These are phyloP conservation scores for Conoideocrella luteorostrata DNA, from an alignment of 2,329 filamentous ascomycete genomes.

Conservation along the genomic window DNA sequence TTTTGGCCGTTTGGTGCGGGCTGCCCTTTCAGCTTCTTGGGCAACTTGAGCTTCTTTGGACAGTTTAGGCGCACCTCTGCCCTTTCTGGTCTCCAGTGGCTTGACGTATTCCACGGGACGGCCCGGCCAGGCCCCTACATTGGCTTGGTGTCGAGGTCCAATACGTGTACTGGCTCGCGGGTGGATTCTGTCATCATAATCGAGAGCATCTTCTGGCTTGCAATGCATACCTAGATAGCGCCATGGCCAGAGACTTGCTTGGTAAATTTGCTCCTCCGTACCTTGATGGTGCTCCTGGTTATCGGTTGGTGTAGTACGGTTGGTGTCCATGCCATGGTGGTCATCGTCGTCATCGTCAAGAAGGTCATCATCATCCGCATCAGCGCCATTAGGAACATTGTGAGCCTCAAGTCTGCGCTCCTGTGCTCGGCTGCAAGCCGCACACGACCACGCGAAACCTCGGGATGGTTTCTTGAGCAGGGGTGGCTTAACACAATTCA, in stretches of 20 bases:
- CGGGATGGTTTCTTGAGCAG: slow-evolving; percentile 92
- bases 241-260: slow-evolving; percentile 93
- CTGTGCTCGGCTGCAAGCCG: slow-evolving; percentile 90
- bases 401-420: slow-evolving; percentile 87
- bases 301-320: slow-evolving; percentile 57
- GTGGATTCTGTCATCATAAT: slow-evolving; percentile 97
- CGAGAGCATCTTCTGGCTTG: slow-evolving; percentile 87
- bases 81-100: slow-evolving; percentile 76
- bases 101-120: slow-evolving; percentile 87
- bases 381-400: slow-evolving; percentile 70
- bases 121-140: slow-evolving; percentile 78
- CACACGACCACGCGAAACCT: slow-evolving; percentile 97
- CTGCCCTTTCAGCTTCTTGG: slow-evolving; percentile 73
- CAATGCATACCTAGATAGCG: slow-evolving; percentile 94
- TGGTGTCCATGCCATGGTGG: slow-evolving; percentile 48
- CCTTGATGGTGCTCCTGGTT: slow-evolving; percentile 51
- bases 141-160: slow-evolving; percentile 86
- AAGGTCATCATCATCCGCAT: slow-evolving; percentile 60
- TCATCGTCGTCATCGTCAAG: slow-evolving; percentile 68
- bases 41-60: slow-evolving; percentile 78
- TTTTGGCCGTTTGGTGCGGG: slow-evolving; percentile 76
- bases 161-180: slow-evolving; percentile 89
- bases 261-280: slow-evolving; percentile 82
- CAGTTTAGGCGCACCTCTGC: slow-evolving; percentile 70
- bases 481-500: slow-evolving; percentile 92